Evolutionary conservation across 208 protist species (phyloP).

Genomic region (Trypanosomatidae sp.): DNA sequence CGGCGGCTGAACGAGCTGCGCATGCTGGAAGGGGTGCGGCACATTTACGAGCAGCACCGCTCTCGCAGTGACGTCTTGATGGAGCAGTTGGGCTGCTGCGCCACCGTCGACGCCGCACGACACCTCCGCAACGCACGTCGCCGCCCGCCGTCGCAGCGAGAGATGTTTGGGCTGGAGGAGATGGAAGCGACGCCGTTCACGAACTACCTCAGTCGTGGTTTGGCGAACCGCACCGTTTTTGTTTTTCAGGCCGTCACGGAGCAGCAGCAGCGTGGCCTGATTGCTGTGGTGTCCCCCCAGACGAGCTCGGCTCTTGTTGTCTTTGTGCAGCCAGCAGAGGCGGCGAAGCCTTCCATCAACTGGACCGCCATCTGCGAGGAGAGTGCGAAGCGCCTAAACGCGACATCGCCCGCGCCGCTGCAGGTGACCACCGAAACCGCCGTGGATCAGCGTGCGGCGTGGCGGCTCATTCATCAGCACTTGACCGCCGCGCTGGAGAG

Average conservation of each 20-base stretch:
- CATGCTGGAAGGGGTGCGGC: conserved; percentile 61
- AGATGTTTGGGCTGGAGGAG: conserved; percentile 71
- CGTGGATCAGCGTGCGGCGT: conserved; percentile 57
- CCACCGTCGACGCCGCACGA: conserved; percentile 39
- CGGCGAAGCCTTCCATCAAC: conserved; percentile 54
- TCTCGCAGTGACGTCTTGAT: conserved; percentile 53
- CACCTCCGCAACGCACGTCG: conserved; percentile 54
- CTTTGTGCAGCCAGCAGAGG: conserved; percentile 78
- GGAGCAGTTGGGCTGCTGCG: conserved; percentile 69
- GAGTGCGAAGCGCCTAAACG: conserved; percentile 46
- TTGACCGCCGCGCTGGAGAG: conserved; percentile 48
- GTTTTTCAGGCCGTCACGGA: conserved; percentile 66
- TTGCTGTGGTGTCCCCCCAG: conserved; percentile 68
- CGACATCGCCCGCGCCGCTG: conserved; percentile 15
- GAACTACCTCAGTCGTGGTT: conserved; percentile 49
- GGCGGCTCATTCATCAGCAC: conserved; percentile 55
- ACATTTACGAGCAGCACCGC: conserved; percentile 78
- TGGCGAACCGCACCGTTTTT: conserved; percentile 59
- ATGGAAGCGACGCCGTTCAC: conserved; percentile 37
- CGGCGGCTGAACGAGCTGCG: conserved; percentile 56
- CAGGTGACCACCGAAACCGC: conserved; percentile 42
- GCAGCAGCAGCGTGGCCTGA: conserved; percentile 64
- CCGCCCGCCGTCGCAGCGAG: conserved; percentile 49
- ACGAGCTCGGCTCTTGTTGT: conserved; percentile 56
- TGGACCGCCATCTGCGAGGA: conserved; percentile 66